Evolutionary conservation across 257 asterid genomes (phyloP).

Genomic region (Vinca minor): DNA sequence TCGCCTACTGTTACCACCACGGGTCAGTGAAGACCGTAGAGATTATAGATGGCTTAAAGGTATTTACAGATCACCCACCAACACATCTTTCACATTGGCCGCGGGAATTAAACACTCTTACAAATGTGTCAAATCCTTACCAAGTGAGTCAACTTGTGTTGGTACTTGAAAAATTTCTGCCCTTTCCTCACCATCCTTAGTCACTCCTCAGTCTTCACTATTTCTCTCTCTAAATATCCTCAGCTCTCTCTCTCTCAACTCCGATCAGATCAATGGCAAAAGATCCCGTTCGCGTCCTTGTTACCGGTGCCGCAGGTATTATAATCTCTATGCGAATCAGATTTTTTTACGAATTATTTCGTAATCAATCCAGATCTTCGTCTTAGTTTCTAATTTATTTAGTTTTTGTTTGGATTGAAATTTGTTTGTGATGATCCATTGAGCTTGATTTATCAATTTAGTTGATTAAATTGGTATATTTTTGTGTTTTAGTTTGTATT

Average conservation of each 20-base stretch:
- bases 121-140: too few species aligned
- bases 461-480: background rate
- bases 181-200: background rate
- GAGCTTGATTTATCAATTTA: background rate
- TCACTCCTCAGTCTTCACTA: background rate
- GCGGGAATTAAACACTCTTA: background rate
- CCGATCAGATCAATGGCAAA: constrained; percentile 1
- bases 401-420: background rate
- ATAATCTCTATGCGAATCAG: too few species aligned
- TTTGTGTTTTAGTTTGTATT: background rate
- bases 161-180: too few species aligned
- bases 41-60: too few species aligned
- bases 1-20: too few species aligned
- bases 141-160: too few species aligned
- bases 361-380: background rate
- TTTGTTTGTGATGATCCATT: too few species aligned
- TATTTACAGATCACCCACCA: too few species aligned
- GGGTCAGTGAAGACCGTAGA: too few species aligned
- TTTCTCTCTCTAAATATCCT: background rate
- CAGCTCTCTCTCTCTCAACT: background rate
- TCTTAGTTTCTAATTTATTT: background rate
- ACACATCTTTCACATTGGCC: too few species aligned
- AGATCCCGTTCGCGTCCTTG: constrained; percentile 11
- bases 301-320: constrained; percentile 12
- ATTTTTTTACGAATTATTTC: too few species aligned